These are phyloP conservation scores for Sherardia arvensis DNA, from an alignment of 257 asterid species.

Conservation along the genomic window DNA sequence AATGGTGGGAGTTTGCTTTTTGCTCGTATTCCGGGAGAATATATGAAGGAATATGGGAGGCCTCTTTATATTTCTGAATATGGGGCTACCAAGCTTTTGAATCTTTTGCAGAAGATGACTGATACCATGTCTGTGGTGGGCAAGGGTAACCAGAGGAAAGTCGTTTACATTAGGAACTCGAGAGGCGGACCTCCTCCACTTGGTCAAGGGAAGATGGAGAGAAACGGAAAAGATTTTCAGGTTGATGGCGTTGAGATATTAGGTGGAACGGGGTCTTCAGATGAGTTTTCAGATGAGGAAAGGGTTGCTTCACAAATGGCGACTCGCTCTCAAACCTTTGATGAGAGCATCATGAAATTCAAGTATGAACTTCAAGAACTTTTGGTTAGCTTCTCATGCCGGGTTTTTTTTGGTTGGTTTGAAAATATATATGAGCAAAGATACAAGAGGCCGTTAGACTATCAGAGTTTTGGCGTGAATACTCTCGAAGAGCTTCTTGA, in stretches of 20 bases:
- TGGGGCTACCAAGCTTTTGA: conserved; percentile 57
- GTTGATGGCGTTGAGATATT: conserved; percentile 27
- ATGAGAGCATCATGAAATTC: conserved; percentile 38
- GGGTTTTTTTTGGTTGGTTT: conserved; percentile 48
- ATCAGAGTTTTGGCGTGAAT: conserved; percentile 52
- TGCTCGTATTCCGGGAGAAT: conserved; percentile 56
- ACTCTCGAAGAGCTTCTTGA: conserved; percentile 64
- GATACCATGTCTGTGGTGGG: conserved; percentile 49
- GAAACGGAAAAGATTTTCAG: conserved; percentile 36
- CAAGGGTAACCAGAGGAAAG: conserved; percentile 37
- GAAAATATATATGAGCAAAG: conserved; percentile 69
- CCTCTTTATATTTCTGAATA: conserved; percentile 72
- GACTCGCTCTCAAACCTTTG: conserved; percentile 11
- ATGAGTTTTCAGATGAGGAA: conserved; percentile 64
- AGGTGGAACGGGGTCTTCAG: conserved; percentile 43
- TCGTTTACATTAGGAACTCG: conserved; percentile 38
- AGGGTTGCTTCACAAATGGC: conserved; percentile 19
- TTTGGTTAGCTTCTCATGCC: conserved; percentile 76
- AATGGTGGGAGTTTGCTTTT: conserved; percentile 66
- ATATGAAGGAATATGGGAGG: conserved; percentile 63
- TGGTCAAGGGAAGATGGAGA: conserved; percentile 36
- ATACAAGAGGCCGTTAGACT: conserved; percentile 70
- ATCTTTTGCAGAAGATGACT: conserved; percentile 68
- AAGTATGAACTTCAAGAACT: conserved; percentile 84
- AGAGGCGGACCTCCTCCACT: conserved; percentile 28